A percentile compares a stretch with the other conserved stretches of the same genome.
Conservation (phyloP, 139 green algal genomes). For the Zygnema cylindricum region DNA sequence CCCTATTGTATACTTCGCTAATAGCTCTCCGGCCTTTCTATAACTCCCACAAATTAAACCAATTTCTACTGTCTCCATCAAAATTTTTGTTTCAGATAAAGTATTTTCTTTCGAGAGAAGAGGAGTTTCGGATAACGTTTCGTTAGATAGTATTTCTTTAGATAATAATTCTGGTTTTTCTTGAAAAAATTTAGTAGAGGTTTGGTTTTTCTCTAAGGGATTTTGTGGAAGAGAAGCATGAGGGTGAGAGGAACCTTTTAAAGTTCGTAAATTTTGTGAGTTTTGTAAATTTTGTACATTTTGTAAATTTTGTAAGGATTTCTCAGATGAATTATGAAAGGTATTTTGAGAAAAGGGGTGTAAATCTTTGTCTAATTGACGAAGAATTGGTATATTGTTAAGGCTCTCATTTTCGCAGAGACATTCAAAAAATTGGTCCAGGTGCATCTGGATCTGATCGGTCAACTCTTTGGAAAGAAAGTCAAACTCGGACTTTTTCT, state of each 20-base stretch:
- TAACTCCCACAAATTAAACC: neutral
- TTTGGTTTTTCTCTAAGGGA: too few species aligned
- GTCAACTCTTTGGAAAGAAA: too few species aligned
- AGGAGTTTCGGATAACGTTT: too few species aligned
- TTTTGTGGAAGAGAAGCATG: neutral
- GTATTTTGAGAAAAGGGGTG: neutral
- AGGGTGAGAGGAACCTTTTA: neutral
- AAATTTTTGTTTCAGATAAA: neutral
- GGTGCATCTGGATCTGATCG: neutral
- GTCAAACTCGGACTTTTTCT: too few species aligned
- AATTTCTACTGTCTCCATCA: neutral
- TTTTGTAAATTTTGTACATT: too few species aligned
- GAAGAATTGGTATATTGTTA: neutral
- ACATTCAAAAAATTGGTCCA: neutral
- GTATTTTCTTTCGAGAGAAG: too few species aligned
- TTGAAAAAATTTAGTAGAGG: too few species aligned
- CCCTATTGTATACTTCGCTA: neutral
- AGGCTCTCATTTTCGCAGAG: neutral
- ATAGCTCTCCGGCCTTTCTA: neutral
- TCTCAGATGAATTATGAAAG: neutral
- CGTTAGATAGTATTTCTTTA: too few species aligned
- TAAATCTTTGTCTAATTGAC: neutral
- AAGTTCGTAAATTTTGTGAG: neutral
- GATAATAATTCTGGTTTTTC: too few species aligned
- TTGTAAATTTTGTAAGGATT: neutral